These are phyloP conservation scores for Monilinia polystroma DNA, from an alignment of 2,329 filamentous ascomycete genomes.

Conservation along the genomic window DNA sequence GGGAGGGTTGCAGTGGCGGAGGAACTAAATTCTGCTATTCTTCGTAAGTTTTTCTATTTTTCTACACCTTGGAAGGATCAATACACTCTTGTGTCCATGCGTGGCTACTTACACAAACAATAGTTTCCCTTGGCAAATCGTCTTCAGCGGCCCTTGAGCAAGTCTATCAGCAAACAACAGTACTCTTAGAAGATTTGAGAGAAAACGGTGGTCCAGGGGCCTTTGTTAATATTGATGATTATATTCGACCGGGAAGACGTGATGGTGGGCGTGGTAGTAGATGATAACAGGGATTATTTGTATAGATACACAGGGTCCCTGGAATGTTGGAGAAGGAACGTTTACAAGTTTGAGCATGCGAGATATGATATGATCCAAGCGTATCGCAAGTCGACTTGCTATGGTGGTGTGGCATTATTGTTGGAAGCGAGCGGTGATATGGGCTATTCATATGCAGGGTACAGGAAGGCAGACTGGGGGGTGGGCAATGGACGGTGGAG, in stretches of 20 bases:
- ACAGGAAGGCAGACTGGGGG: too few species aligned
- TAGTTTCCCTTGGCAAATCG: constrained; percentile 87
- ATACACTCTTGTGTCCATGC: not conserved
- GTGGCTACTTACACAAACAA: constrained; percentile 27
- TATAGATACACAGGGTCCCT: not conserved
- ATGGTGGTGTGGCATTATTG: not conserved
- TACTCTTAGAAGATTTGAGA: constrained; percentile 78
- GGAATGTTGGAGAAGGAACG: not conserved
- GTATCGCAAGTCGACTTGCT: not conserved
- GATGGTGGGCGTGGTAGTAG: not conserved
- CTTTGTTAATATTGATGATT: constrained; percentile 68
- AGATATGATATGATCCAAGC: not conserved
- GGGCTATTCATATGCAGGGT: not conserved
- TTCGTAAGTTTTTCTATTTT: constrained; percentile 49
- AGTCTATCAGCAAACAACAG: constrained; percentile 81
- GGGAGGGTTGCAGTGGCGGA: constrained; percentile 81
- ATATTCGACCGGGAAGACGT: constrained; percentile 2
- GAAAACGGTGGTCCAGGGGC: constrained; percentile 77
- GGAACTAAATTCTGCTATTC: constrained; percentile 88
- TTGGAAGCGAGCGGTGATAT: not conserved
- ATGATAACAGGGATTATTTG: not conserved
- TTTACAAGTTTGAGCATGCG: not conserved
- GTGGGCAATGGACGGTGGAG: not conserved
- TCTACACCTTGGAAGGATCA: not conserved
- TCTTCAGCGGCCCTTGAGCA: constrained; percentile 82